These are phyloP conservation scores for Alternaria metachromatica DNA, from an alignment of 2,329 filamentous ascomycete species.

Conservation along the genomic window DNA sequence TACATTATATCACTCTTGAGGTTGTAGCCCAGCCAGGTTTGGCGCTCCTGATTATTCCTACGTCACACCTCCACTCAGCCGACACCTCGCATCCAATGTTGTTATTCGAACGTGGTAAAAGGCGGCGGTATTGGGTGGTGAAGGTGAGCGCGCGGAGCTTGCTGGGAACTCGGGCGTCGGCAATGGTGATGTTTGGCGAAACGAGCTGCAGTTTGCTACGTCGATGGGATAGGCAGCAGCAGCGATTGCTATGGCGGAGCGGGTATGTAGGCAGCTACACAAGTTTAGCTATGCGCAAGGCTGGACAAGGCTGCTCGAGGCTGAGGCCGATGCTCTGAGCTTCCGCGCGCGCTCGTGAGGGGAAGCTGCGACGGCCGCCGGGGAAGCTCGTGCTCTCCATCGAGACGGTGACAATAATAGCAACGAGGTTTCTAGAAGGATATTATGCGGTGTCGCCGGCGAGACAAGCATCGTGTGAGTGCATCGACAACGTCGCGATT, in stretches of 20 bases:
- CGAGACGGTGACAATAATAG: neutral
- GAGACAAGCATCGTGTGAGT: neutral
- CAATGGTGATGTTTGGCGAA: neutral
- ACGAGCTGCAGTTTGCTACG: neutral
- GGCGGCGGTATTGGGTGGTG: neutral
- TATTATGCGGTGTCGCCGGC: neutral
- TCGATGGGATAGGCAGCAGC: neutral
- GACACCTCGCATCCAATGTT: neutral
- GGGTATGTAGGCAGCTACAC: constrained; percentile 12
- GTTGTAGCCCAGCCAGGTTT: neutral
- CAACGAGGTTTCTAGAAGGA: neutral
- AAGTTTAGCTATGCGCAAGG: constrained; percentile 7
- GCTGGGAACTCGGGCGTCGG: neutral
- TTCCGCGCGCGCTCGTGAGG: neutral
- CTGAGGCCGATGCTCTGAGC: neutral
- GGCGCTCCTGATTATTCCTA: neutral
- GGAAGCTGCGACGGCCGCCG: neutral
- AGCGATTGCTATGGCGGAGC: constrained; percentile 5
- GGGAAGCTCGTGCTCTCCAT: neutral
- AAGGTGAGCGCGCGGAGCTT: neutral
- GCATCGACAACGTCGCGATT: constrained; percentile 3
- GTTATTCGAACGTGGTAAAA: neutral
- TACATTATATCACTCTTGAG: neutral
- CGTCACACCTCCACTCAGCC: neutral
- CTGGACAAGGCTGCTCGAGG: constrained; percentile 15